phyloP scores from a whole-genome alignment of 2,329 filamentous ascomycete species.

The Graphilbum ipis-grandicollis region DNA sequence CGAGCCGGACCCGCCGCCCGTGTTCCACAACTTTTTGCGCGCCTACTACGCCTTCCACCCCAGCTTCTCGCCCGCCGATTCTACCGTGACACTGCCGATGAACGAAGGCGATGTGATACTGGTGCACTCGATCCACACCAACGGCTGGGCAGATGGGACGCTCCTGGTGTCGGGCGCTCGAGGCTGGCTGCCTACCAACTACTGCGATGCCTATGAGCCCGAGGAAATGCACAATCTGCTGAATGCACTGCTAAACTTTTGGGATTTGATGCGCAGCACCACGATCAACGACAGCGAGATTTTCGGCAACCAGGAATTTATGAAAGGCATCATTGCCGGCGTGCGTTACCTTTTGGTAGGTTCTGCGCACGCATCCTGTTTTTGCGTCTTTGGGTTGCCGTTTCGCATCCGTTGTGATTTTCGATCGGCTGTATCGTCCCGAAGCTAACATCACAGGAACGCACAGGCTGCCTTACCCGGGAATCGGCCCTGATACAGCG shows the following conservation, averaged over 20 bases:
- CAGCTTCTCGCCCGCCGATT: slow-evolving; percentile 56
- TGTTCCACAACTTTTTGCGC: slow-evolving; percentile 88
- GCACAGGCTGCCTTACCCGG: slow-evolving; percentile 69
- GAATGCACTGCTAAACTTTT: slow-evolving; percentile 76
- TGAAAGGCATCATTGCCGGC: slow-evolving; percentile 83
- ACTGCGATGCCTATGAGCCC: slow-evolving; percentile 89
- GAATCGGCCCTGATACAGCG: slow-evolving; percentile 60
- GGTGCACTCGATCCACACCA: slow-evolving; percentile 92
- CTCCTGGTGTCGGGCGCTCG: slow-evolving; percentile 69
- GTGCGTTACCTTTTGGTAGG: slow-evolving; percentile 78
- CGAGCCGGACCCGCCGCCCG: slow-evolving; percentile 30
- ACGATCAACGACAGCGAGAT: slow-evolving; percentile 58
- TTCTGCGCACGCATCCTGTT: slow-evolving; percentile 8
- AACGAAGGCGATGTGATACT: slow-evolving; percentile 84
- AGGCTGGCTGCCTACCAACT: slow-evolving; percentile 96
- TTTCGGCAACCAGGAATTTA: slow-evolving; percentile 83
- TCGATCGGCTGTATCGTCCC: neutral
- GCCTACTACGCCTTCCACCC: slow-evolving; percentile 90
- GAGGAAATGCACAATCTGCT: slow-evolving; percentile 71
- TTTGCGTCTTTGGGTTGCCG: neutral
- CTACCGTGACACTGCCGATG: slow-evolving; percentile 74
- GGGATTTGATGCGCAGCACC: slow-evolving; percentile 72
- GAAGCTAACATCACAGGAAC: slow-evolving; percentile 42
- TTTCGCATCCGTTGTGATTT: too few species aligned
- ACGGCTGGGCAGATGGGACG: slow-evolving; percentile 96